phyloP scores from a whole-genome alignment of 768 basidiomycete genomes.

The Suillus discolor region DNA sequence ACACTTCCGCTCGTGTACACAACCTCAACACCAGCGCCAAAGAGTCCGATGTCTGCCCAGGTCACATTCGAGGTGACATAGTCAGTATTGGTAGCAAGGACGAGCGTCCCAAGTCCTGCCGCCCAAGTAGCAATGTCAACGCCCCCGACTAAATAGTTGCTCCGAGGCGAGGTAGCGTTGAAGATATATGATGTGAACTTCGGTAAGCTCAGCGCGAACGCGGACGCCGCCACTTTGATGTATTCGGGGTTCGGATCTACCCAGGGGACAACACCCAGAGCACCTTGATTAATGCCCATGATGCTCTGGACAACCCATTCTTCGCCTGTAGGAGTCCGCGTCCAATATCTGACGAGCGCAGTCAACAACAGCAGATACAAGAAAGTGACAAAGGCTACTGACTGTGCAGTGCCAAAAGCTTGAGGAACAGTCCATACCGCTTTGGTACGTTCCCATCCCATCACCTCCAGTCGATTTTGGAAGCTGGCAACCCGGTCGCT shows the following conservation, averaged over 20 bases:
- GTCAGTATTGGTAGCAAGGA: constrained; percentile 55
- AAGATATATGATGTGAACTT: constrained; percentile 51
- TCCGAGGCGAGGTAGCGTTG: constrained; percentile 41
- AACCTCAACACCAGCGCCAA: neutral
- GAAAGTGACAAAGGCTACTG: constrained; percentile 14
- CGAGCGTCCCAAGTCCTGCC: constrained; percentile 40
- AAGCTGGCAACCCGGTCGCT: constrained; percentile 69
- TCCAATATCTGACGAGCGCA: constrained; percentile 56
- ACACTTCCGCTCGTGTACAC: constrained; percentile 22
- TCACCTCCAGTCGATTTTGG: constrained; percentile 54
- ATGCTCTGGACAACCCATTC: constrained; percentile 70
- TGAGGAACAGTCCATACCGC: constrained; percentile 83
- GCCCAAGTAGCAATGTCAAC: constrained; percentile 59
- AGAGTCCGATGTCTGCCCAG: constrained; percentile 33
- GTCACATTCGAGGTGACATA: constrained; percentile 37
- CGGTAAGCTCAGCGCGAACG: constrained; percentile 46
- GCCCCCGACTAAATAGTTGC: constrained; percentile 40
- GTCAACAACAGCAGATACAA: constrained; percentile 14
- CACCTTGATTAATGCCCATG: constrained; percentile 73
- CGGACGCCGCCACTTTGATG: constrained; percentile 55
- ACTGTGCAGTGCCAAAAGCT: constrained; percentile 61
- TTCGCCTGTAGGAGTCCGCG: constrained; percentile 62
- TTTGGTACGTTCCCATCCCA: constrained; percentile 70
- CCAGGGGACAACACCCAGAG: constrained; percentile 53
- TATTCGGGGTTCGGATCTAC: constrained; percentile 53